Conservation (phyloP, 805 yeast species). For the Yueomyces sinensis region DNA sequence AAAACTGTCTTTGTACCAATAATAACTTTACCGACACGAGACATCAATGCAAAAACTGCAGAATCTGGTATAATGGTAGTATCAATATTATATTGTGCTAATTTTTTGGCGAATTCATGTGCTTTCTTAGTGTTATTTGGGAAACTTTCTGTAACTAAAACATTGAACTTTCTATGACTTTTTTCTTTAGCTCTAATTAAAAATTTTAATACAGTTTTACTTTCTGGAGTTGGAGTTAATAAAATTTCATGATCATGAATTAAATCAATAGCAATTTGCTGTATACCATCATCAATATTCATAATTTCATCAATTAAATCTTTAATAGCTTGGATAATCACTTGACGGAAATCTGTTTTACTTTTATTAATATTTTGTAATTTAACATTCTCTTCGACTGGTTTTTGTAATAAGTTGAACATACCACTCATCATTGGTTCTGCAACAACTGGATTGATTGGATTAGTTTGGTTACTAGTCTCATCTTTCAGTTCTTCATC, state of each 20-base stretch:
- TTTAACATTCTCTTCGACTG: conserved; percentile 15
- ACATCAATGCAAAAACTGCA: conserved; percentile 89
- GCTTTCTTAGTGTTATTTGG: conserved; percentile 79
- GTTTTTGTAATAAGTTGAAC: conserved; percentile 70
- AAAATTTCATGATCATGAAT: conserved; percentile 84
- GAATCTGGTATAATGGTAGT: conserved; percentile 88
- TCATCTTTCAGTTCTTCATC: conserved; percentile 32
- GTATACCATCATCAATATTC: conserved; percentile 81
- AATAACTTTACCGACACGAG: conserved; percentile 91
- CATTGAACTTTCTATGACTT: conserved; percentile 77
- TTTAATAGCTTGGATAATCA: conserved; percentile 82
- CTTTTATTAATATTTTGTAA: conserved; percentile 15
- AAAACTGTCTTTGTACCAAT: conserved; percentile 87
- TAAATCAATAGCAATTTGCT: conserved; percentile 80
- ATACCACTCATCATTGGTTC: conserved; percentile 63
- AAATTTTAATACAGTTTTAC: conserved; percentile 79
- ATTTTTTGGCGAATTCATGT: conserved; percentile 62
- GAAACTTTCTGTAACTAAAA: conserved; percentile 78
- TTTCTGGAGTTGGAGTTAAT: conserved; percentile 86
- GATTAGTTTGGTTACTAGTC: conserved; percentile 4
- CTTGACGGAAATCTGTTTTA: conserved; percentile 58
- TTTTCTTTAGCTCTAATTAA: conserved; percentile 66
- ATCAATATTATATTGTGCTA: conserved; percentile 78
- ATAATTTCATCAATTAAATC: conserved; percentile 86
- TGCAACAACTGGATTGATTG: conserved; percentile 9